Percentiles rank a stretch among this genome's conserved stretches.
These are phyloP conservation scores for Mycena sp. DNA, from an alignment of 1,284 basidiomycete species.

Conservation along the genomic window DNA sequence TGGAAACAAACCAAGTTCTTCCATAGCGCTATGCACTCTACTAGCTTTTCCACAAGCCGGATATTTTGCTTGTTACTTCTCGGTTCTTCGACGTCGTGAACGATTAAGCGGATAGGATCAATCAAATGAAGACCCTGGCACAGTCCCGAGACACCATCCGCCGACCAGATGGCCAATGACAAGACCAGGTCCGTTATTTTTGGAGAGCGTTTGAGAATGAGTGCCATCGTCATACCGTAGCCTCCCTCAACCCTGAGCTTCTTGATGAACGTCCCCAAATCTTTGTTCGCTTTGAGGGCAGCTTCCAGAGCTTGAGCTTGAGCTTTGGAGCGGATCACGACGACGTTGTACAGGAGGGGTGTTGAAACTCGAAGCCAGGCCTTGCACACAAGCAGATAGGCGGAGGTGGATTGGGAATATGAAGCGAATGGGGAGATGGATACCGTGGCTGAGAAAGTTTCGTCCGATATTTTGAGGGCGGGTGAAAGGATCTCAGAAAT, in stretches of 20 bases:
- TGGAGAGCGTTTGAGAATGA: background rate
- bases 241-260: constrained; percentile 11
- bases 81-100: background rate
- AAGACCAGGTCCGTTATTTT: constrained; percentile 16
- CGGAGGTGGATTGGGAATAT: background rate
- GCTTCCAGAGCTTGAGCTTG: constrained; percentile 3
- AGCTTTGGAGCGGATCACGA: constrained; percentile 9
- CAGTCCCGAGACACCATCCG: background rate
- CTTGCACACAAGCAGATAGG: constrained; percentile 11
- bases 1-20: background rate
- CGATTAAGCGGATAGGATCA: background rate
- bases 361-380: constrained; percentile 15
- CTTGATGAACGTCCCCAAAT: constrained; percentile 16
- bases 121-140: constrained; percentile 11
- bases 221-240: constrained; percentile 7
- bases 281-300: background rate
- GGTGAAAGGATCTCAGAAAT: constrained; percentile 2
- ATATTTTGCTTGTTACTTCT: background rate
- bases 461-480: background rate
- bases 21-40: background rate
- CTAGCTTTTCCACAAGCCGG: background rate
- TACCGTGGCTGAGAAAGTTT: background rate
- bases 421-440: background rate
- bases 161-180: background rate
- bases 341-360: constrained; percentile 10